Evolutionary conservation across 2,329 filamentous ascomycete species (phyloP), one percentile per base, ranked within the genome.

Genomic region (Exophiala oligosperma): DNA sequence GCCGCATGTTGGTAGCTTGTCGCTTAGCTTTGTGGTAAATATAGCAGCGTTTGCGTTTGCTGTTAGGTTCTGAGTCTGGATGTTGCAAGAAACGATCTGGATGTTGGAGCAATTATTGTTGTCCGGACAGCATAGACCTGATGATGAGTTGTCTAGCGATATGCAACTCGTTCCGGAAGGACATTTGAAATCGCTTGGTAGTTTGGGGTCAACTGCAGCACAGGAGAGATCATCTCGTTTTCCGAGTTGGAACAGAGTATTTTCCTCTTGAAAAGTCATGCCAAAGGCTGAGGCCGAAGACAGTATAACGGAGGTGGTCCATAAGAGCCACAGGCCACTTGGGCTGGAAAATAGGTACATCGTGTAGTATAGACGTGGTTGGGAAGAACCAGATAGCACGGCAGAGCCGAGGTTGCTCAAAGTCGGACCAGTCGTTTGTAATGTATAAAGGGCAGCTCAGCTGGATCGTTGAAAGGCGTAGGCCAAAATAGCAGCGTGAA

Each of bases 111-210:
- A 80, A 50, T 69, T 67, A 26, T 67, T 57, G 3, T 74, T 76
- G 9, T 69, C 66, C n/a, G 76, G 77, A 64, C 78, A 80, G 66
- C 78, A 80, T 24, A 80, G 70, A 28, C 71, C 76, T 2, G 76
- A 75, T 35, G 69, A 76, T 9, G 69, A 71, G 52, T 69, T 64
- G 58, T 79, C 77, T 37, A 79, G 56, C 44, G 71, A 71, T 49
- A 78, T 64, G 60, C 78, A 80, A 40, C 68, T 73, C 14, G 70
- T 70, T 8, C 66, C 69, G 32, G 71, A 69, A 23, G 73, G 67
- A 56, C 78, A 80, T 64, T 75, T 78, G 64, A 79, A 80, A 50
- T 72, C 67, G 14, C 67, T 67, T 6, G 76, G 75, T 28, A 79
- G 65, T 3, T 71, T 69, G 6, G 69, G 59, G 23, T 71, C 68